A percentile compares a stretch with the other conserved stretches of the same genome.
Conservation (phyloP, 2,329 filamentous ascomycete genomes). For the Aspergillus novofumigatus region DNA sequence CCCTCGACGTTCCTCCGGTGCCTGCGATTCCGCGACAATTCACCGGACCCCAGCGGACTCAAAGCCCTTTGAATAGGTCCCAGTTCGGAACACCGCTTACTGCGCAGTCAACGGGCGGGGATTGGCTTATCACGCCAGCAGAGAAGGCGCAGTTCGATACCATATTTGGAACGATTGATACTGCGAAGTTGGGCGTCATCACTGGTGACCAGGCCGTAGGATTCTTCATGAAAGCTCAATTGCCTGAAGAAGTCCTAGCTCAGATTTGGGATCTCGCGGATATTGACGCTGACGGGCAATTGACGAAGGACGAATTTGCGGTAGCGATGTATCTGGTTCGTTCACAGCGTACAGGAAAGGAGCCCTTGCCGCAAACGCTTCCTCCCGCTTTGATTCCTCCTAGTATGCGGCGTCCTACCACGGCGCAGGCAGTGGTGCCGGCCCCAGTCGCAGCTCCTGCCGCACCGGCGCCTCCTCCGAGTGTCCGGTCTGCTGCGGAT, state of each 20-base stretch:
- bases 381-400: slow-evolving; percentile 81
- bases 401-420: slow-evolving; percentile 63
- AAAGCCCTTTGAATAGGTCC: slow-evolving; percentile 53
- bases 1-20: slow-evolving; percentile 50
- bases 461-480: slow-evolving; percentile 47
- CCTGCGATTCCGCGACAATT: slow-evolving; percentile 78
- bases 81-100: slow-evolving; percentile 50
- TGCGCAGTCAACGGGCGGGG: slow-evolving; percentile 55
- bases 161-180: slow-evolving; percentile 81
- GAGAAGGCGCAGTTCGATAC: slow-evolving; percentile 87
- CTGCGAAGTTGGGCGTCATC: slow-evolving; percentile 73
- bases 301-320: slow-evolving; percentile 87
- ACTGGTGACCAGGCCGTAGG: slow-evolving; percentile 90
- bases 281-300: slow-evolving; percentile 80
- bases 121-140: slow-evolving; percentile 77
- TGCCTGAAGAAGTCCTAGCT: slow-evolving; percentile 83
- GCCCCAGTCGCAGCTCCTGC: slow-evolving; percentile 43
- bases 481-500: slow-evolving; percentile 77
- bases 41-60: slow-evolving; percentile 57
- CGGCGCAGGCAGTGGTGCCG: slow-evolving; percentile 32
- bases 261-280: slow-evolving; percentile 98
- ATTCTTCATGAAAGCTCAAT: slow-evolving; percentile 88
- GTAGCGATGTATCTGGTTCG: slow-evolving; percentile 97
- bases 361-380: slow-evolving; percentile 69
- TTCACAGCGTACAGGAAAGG: slow-evolving; percentile 73